Conservation (phyloP, 129 eudicot species). For the Centaurea solstitialis region DNA sequence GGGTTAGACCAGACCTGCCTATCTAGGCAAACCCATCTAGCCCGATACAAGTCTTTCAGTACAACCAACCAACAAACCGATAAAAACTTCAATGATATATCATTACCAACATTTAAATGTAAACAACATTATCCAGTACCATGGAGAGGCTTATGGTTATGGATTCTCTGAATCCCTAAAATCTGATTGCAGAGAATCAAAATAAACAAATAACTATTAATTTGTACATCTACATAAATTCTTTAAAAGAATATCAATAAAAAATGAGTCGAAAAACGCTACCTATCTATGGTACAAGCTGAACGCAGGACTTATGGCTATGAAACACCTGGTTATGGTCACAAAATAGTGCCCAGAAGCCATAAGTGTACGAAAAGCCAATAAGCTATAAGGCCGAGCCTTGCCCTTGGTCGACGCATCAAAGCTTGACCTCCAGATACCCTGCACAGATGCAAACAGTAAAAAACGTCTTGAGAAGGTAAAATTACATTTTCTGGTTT, state of each 20-base stretch:
- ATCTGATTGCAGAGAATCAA: constrained; percentile 55
- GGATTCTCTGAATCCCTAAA: constrained; percentile 71
- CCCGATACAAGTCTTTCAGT: too few species aligned
- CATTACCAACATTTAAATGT: not conserved
- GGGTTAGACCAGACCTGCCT: not conserved
- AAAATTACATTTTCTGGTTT: not conserved
- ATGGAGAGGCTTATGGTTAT: constrained; percentile 32
- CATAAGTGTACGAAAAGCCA: constrained; percentile 81
- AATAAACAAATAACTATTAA: constrained; percentile 27
- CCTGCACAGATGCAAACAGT: constrained; percentile 42
- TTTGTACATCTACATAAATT: constrained; percentile 31
- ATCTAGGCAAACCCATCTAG: too few species aligned
- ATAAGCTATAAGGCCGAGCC: constrained; percentile 79
- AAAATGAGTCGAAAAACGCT: constrained; percentile 12
- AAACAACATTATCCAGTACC: constrained; percentile 17
- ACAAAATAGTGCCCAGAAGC: constrained; percentile 83
- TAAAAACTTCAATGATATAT: not conserved
- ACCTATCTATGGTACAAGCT: constrained; percentile 46
- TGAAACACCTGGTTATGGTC: constrained; percentile 10
- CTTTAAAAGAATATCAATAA: not conserved
- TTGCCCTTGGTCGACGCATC: constrained; percentile 87
- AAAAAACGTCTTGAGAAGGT: not conserved
- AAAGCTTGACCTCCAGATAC: constrained; percentile 80
- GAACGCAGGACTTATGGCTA: not conserved
- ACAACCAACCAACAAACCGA: not conserved